Conservation (phyloP, 2,329 filamentous ascomycete genomes). For the Sarocladium brachiariae region DNA sequence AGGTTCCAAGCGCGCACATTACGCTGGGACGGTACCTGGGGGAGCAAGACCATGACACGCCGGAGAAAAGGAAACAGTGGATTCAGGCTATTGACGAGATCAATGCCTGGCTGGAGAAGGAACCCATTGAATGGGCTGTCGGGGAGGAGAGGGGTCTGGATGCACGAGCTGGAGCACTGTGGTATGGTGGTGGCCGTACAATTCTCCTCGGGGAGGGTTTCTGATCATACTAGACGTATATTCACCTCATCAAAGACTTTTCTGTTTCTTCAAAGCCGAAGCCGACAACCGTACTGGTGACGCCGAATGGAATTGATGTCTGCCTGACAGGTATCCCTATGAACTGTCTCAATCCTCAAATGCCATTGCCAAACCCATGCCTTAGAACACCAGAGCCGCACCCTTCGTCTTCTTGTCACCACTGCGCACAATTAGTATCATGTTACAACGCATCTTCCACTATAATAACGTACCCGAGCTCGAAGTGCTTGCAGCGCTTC, state of each 20-base stretch:
- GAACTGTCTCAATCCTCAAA: slow-evolving; percentile 31
- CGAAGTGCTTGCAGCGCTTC: slow-evolving; percentile 99
- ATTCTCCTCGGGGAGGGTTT: slow-evolving; percentile 53
- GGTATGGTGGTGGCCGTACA: slow-evolving; percentile 80
- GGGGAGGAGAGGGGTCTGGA: slow-evolving; percentile 79
- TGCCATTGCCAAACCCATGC: slow-evolving; percentile 41
- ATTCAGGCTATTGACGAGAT: slow-evolving; percentile 66
- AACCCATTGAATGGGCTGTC: slow-evolving; percentile 72
- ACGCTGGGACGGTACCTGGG: slow-evolving; percentile 77
- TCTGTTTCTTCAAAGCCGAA: neutral
- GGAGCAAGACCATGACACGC: slow-evolving; percentile 54
- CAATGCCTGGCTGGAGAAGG: slow-evolving; percentile 62
- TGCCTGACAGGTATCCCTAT: slow-evolving; percentile 27
- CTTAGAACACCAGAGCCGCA: slow-evolving; percentile 98
- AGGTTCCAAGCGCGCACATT: slow-evolving; percentile 83
- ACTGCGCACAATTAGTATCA: slow-evolving; percentile 42
- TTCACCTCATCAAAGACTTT: slow-evolving; percentile 7
- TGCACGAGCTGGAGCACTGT: slow-evolving; percentile 65
- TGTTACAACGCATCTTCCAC: neutral
- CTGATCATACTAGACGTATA: slow-evolving; percentile 9
- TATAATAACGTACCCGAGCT: slow-evolving; percentile 73
- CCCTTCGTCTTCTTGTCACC: slow-evolving; percentile 99
- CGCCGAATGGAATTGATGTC: slow-evolving; percentile 10
- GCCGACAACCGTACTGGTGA: slow-evolving; percentile 8
- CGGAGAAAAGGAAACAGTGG: slow-evolving; percentile 55